Base-by-base conservation (phyloP, 495 filamentous ascomycete genomes). In the Stereocaulon alpinum region DNA sequence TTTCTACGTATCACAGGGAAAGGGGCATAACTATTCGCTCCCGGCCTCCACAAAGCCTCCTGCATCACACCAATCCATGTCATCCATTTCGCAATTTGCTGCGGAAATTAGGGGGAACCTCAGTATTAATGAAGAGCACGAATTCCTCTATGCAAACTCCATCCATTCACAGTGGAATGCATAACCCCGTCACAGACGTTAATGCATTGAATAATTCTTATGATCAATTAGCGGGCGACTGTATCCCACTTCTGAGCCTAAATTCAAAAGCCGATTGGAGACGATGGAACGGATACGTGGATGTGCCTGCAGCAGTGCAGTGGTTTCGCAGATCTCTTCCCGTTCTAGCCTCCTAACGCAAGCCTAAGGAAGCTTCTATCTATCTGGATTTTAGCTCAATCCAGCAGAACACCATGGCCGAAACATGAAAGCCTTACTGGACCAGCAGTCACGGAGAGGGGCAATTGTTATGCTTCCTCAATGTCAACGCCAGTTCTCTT, bases 1-100 rank as follows among this genome's bases (percentile, higher is more conserved):
- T 32, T 27, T 14, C 47, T 18, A n/a, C n/a, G n/a, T n/a, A 50
- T 50, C 47, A 50, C 47, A 50, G 30, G 47, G 47, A 50, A 50
- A 50, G 47, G 47, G 47, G 47, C 47, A 30, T 32, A 24, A 32
- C 12, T 18, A 50, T 50, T 50, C 47, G 47, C 47, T 50, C 14
- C 6, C 30, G 47, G 30, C 47, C 14, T 50, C 24, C 47, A 50
- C n/a, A 30, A 14, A 50, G 47, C 27, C 47, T 50, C 47, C 27
- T 6, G n/a, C 24, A 50, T 50, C 47, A 50, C 47, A 50, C 47
- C 47, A 50, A 50, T 24, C 24, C 27, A 50, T 30, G 27, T 50
- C 47, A 30, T 30, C 47, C 17, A 50, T 30, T 50, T 30, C 12
- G 30, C 14, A 37, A 37, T 37, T 6, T 50, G 15, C 47, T 50